Conservation (phyloP, 306 rosid species). For the Casuarina equisetifolia region DNA sequence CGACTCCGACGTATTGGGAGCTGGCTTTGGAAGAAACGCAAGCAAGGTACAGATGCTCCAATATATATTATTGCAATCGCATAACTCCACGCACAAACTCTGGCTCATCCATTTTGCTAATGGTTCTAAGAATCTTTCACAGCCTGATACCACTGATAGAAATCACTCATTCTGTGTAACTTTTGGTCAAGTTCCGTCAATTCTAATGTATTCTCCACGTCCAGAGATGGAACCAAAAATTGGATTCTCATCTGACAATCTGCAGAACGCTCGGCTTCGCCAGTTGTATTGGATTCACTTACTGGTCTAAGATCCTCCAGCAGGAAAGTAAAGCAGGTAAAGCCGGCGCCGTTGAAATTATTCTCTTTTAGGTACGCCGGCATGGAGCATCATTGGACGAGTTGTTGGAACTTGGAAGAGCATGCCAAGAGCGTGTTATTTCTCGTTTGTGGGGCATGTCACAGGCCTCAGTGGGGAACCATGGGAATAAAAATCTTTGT, state of each 20-base stretch:
- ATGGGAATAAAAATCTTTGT: conserved; percentile 54
- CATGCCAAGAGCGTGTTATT: neutral
- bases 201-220: too few relatives aligned
- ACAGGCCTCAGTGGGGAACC: conserved; percentile 60
- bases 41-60: neutral
- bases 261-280: too few relatives aligned
- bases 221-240: neutral
- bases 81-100: neutral
- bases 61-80: neutral
- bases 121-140: neutral
- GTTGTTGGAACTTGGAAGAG: conserved; percentile 12
- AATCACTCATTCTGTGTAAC: conserved; percentile 21
- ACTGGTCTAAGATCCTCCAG: conserved; percentile 19
- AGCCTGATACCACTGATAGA: neutral
- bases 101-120: neutral
- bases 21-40: neutral
- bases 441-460: conserved; percentile 44
- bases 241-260: neutral
- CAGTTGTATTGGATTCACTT: neutral
- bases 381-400: neutral
- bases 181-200: neutral
- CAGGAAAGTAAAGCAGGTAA: too few relatives aligned
- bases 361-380: neutral
- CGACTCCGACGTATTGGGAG: conserved; percentile 18
- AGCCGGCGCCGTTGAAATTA: conserved; percentile 25